Evolutionary conservation across 257 asterid genomes (phyloP).

Genomic region (Solanum pennellii): DNA sequence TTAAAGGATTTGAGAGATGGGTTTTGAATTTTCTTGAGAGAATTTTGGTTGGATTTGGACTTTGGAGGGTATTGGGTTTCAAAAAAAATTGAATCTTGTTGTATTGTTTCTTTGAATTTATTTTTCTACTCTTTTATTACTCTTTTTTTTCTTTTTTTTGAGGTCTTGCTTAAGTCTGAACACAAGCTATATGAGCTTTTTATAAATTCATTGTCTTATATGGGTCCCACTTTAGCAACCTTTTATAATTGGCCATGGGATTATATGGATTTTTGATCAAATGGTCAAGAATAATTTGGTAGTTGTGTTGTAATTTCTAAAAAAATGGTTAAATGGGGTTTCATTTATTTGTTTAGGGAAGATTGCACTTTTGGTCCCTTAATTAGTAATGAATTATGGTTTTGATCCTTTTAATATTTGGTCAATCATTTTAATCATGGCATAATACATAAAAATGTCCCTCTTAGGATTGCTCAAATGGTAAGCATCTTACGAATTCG

Average conservation of each 20-base stretch:
- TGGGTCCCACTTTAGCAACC: neutral
- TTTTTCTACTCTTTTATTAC: neutral
- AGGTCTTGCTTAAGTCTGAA: neutral
- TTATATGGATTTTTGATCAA: neutral
- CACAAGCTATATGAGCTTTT: neutral
- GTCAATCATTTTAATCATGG: neutral
- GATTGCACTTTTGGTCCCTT: neutral
- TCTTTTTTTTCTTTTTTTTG: neutral
- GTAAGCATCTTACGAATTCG: too few relatives aligned
- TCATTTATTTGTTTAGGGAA: neutral
- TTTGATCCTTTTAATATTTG: neutral
- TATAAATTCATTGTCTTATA: neutral
- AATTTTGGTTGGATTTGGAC: neutral
- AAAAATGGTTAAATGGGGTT: neutral
- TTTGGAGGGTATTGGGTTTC: conserved; percentile 19
- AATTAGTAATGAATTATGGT: neutral
- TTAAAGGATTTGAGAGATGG: conserved; percentile 4
- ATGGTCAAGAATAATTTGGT: neutral
- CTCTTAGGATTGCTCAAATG: too few relatives aligned
- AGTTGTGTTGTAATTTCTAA: neutral
- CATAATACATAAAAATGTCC: neutral
- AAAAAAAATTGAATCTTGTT: neutral
- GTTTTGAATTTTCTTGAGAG: conserved; percentile 12
- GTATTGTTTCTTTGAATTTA: neutral
- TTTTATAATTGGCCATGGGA: neutral